Base-by-base conservation (phyloP, 148 eudicot species). In the Pharnaceum exiguum region DNA sequence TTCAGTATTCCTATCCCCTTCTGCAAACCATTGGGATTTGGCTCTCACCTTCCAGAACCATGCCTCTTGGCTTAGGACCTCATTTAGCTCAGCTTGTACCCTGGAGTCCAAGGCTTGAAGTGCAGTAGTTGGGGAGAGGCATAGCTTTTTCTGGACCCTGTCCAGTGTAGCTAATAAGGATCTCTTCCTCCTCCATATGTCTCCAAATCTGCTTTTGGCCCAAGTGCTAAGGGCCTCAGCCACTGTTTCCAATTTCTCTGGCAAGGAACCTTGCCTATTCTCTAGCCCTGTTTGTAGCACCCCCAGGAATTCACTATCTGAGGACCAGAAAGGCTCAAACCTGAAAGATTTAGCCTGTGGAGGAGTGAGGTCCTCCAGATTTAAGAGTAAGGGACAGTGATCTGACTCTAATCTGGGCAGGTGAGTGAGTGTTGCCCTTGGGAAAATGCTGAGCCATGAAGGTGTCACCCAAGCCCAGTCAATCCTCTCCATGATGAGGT, bases 1-100 rank as follows among this genome's bases (percentile, higher is more conserved):
- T 0, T 17, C 2, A 2, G 66, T 33, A 13, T 62, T 62, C n/a
- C 47, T 35, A 24, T 62, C 66, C 5, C 66, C 66, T 3, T 12
- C 10, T 1, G 1, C 1, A 5, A 55, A 2, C 59, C 59, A 55
- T 3, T 21, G 2, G 10, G 2, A 7, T 21, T 47, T 33, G 7
- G 57, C 4, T 4, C 26, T 21, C 24, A 21, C 16, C 1, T 7
- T 12, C 57, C 66, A 62, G 7, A 24, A 27, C 6, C 2, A 0
- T 15, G 49, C 46, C 11, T 62, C 57, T 1, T 46, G 30, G 2
- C 15, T 13, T 0, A 48, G 42, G 10, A 60, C 10, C 0, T 3
- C 18, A 10, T 45, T 8, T 2, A 44, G 29, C 2, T 27, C 39
- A 1, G 2, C 1, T 0, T 9, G 2, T 1, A 59, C 3, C 6